Evolutionary conservation across 371 early-diverging fungal genomes (phyloP).

Genomic region (Mortierella polycephala): DNA sequence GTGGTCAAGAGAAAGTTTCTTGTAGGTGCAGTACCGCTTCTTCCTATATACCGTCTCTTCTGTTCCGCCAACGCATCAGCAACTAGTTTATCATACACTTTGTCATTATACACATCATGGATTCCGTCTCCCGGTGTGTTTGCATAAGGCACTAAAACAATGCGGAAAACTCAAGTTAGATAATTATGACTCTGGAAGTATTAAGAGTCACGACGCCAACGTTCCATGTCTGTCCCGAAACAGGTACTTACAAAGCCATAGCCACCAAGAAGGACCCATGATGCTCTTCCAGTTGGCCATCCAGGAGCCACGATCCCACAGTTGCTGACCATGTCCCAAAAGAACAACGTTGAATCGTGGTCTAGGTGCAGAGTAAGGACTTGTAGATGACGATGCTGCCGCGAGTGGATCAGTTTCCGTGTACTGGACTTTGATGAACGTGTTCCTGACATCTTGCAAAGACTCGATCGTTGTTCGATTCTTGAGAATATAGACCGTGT

Average conservation of each 20-base stretch:
- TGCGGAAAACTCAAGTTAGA: neutral
- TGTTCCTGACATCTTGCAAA: constrained; percentile 32
- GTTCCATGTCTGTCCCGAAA: neutral
- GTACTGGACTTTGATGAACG: constrained; percentile 41
- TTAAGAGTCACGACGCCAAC: neutral
- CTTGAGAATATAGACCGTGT: constrained; percentile 42
- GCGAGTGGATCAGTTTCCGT: constrained; percentile 14
- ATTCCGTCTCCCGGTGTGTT: constrained; percentile 63
- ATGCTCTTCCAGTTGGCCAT: constrained; percentile 54
- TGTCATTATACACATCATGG: constrained; percentile 61
- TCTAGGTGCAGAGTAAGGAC: constrained; percentile 1
- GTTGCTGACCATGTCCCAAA: constrained; percentile 34
- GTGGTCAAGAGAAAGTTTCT: neutral
- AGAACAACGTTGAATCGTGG: constrained; percentile 41
- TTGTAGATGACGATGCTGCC: constrained; percentile 10
- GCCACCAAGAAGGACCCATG: constrained; percentile 58
- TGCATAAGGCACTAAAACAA: constrained; percentile 30
- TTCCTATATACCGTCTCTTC: neutral
- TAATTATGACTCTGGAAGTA: neutral
- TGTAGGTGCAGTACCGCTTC: neutral
- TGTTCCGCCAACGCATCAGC: constrained; percentile 45
- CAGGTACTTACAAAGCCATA: constrained; percentile 54
- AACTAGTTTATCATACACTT: constrained; percentile 53
- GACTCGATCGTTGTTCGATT: constrained; percentile 56
- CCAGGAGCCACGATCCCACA: constrained; percentile 55